Conservation (phyloP, 2,329 filamentous ascomycete species). For the Aspergillus latus region DNA sequence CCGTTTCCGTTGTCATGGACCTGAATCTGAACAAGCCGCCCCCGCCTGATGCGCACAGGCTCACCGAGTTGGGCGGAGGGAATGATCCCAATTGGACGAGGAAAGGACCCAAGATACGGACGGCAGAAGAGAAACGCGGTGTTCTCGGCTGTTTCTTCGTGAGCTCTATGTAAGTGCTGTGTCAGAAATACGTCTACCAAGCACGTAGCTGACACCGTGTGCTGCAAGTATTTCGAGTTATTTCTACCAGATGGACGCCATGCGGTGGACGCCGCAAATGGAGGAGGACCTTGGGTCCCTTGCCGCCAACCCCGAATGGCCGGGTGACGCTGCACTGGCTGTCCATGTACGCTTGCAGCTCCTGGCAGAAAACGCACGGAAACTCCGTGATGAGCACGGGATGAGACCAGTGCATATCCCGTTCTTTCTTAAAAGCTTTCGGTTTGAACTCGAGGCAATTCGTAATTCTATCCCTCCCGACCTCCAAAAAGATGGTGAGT, state of each 20-base stretch:
- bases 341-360: not conserved
- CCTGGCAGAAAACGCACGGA: not conserved
- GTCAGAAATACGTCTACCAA: not conserved
- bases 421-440: not conserved
- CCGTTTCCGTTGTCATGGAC: not conserved
- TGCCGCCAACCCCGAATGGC: not conserved
- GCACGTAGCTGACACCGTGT: not conserved
- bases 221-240: not conserved
- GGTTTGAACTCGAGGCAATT: not conserved
- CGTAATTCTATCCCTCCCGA: not conserved
- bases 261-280: conserved; percentile 1
- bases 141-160: conserved; percentile 2
- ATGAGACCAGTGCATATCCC: not conserved
- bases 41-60: not conserved
- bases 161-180: not conserved
- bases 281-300: not conserved
- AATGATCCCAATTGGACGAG: not conserved
- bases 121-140: not conserved
- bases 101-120: not conserved
- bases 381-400: not conserved
- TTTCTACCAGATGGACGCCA: not conserved
- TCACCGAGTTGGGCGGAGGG: not conserved
- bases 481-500: not conserved
- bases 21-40: not conserved
- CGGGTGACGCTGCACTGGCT: not conserved